Conservation (phyloP, 768 basidiomycete genomes). For the Pleurotus citrinopileatus region DNA sequence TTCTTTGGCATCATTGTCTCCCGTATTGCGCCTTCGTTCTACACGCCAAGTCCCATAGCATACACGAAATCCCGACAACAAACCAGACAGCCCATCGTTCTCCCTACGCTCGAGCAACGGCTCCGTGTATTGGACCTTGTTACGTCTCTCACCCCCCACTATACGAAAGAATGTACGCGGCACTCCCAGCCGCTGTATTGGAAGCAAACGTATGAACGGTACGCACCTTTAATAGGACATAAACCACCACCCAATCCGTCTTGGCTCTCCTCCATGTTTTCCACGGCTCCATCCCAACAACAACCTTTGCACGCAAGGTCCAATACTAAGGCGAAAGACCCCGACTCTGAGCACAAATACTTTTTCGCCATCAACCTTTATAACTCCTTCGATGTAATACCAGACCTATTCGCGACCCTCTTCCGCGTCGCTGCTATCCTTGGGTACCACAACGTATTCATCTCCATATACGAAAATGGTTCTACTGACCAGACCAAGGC, state of each 20-base stretch:
- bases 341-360: constrained; percentile 84
- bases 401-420: constrained; percentile 94
- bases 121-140: constrained; percentile 83
- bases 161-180: constrained; percentile 91
- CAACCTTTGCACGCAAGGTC: constrained; percentile 22
- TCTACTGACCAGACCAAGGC: constrained; percentile 99
- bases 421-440: constrained; percentile 91
- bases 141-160: constrained; percentile 83
- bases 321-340: constrained; percentile 37
- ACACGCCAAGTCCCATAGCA: constrained; percentile 40
- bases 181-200: constrained; percentile 80
- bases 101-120: constrained; percentile 84
- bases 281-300: not conserved
- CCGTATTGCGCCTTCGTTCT: constrained; percentile 37
- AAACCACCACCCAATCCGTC: constrained; percentile 52
- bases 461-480: constrained; percentile 99
- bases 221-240: constrained; percentile 81
- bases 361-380: constrained; percentile 99
- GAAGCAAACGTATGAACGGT: constrained; percentile 84
- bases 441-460: constrained; percentile 97
- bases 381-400: constrained; percentile 98
- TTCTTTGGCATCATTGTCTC: constrained; percentile 59
- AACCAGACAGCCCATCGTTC: constrained; percentile 59
- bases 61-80: constrained; percentile 40
- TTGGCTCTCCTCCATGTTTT: constrained; percentile 59